These are phyloP conservation scores for slime mould (Dictyostelium discoideum) DNA, from an alignment of 78 protist genomes.

Conservation along the genomic window dicty_2.7 NC_007091.3:656501-657000, in stretches of 20 bases:
- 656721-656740: constrained; percentile 69
- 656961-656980: neutral
- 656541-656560: constrained; percentile 25
- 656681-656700: constrained; percentile 14
- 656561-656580: constrained; percentile 53
- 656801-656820: too few species aligned
- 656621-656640: neutral
- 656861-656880: constrained; percentile 33
- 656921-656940: constrained; percentile 29
- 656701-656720: constrained; percentile 4
- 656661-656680: constrained; percentile 32
- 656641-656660: neutral
- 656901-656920: neutral
- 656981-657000: neutral
- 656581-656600: neutral
- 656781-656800: too few species aligned
- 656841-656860: constrained; percentile 50
- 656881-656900: constrained; percentile 58
- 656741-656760: constrained; percentile 74
- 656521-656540: constrained; percentile 42
- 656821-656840: neutral
- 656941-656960: neutral
- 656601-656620: neutral
- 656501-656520: neutral
- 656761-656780: constrained; percentile 1